Conservation (phyloP, 768 basidiomycete species). For the Wakefieldia striispora region DNA sequence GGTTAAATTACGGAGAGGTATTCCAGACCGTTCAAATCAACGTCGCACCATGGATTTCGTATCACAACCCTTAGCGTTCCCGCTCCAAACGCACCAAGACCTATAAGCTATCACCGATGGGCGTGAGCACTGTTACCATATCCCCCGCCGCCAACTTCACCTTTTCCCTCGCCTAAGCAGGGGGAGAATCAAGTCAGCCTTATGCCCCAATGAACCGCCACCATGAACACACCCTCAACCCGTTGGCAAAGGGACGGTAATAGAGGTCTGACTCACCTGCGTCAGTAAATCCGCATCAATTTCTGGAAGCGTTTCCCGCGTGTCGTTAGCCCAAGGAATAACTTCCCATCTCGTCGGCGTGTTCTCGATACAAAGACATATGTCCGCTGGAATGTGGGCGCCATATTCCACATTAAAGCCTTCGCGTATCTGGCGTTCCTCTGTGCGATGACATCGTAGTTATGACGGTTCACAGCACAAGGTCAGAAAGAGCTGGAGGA, state of each 20-base stretch:
- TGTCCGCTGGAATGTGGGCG: constrained; percentile 69
- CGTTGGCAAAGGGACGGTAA: no score
- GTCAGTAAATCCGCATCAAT: constrained; percentile 58
- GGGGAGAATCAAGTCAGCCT: background rate
- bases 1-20: no score
- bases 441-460: constrained; percentile 33
- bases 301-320: constrained; percentile 57
- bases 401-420: constrained; percentile 76
- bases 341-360: constrained; percentile 73
- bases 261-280: constrained; percentile 38
- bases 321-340: constrained; percentile 53
- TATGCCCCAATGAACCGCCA: no score
- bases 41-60: no score
- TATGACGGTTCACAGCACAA: background rate
- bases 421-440: constrained; percentile 62
- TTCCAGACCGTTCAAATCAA: no score
- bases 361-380: constrained; percentile 76
- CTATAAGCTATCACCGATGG: no score
- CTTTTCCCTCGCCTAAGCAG: constrained; percentile 29
- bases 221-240: no score
- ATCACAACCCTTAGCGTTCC: no score
- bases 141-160: constrained; percentile 17
- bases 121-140: constrained; percentile 4
- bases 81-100: no score
- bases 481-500: no score